Evolutionary conservation across 2,329 filamentous ascomycete species (phyloP), one percentile per base, ranked within the genome.

Genomic region (Helotiales sp.): DNA sequence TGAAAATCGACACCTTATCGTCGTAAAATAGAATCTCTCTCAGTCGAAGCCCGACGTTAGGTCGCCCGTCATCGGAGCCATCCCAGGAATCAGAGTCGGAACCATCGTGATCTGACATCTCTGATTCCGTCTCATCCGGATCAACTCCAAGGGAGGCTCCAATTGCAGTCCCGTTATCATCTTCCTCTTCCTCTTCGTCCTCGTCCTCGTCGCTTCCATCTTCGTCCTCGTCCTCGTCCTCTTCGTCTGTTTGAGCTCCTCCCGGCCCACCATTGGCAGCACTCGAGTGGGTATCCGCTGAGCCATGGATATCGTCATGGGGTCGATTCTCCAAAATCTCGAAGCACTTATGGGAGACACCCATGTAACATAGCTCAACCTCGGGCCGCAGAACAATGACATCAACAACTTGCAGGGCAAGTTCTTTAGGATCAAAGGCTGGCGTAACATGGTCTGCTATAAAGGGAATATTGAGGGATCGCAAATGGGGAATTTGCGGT

Each of bases 11-110:
- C 62, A 93, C 88, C 78, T 93, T 92, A 77, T 95, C 92, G 77
- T 95, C 92, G 74, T 93, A 94, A 78, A 93, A 95, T 69, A 94
- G 79, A 70, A 96, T 95, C 81, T 95, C 91, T 69, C 91, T 83
- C 71, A 95, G 80, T 63, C 88, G 84, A 67, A 94, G 83, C 73
- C 84, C 80, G 32, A 78, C 75, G 61, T 77, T 79, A 45, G 81
- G 78, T 17, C 73, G 72, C 24, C 72, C 74, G 40, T 82, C 79
- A 6, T 81, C 80, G 22, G 84, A 84, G 40, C 84, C 82, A 70
- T 81, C 76, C 57, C 83, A 82, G 4, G 83, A 84, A 69, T 87
- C 85, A 15, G 80, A 78, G 63, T 83, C 82, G 55, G 82, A 84
- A 49, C 83, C 81, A 10, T 82, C 82, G 50, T 83, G 80, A 67